Evolutionary conservation across 306 rosid genomes (phyloP).

Genomic region (Citrullus amarus): DNA sequence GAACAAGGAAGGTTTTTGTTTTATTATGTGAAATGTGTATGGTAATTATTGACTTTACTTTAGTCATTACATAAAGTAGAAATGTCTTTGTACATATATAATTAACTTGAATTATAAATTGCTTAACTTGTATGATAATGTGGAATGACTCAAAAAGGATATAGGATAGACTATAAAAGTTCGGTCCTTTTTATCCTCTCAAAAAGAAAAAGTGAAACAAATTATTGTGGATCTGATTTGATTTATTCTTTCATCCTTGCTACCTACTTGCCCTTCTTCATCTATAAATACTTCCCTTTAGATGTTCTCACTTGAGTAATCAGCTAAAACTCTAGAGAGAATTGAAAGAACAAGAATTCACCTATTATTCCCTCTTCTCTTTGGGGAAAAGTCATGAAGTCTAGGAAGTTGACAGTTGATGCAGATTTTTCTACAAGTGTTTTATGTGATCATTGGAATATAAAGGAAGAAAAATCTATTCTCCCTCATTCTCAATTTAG

Average conservation of each 20-base stretch:
- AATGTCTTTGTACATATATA: not conserved
- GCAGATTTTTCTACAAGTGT: not conserved
- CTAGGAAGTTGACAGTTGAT: not conserved
- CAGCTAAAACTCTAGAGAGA: not conserved
- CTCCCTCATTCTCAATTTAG: not conserved
- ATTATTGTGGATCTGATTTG: not conserved
- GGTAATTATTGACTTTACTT: not conserved
- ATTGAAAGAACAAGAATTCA: not conserved
- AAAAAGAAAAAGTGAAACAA: not conserved
- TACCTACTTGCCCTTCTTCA: not conserved
- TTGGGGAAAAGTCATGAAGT: not conserved
- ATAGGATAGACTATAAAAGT: conserved; percentile 6
- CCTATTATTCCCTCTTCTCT: not conserved
- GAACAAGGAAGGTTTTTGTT: conserved; percentile 6
- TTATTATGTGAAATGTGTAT: not conserved
- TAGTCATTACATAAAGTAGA: not conserved
- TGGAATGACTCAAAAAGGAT: conserved; percentile 8
- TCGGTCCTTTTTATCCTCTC: conserved; percentile 5
- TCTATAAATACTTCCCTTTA: not conserved
- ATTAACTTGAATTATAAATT: not conserved
- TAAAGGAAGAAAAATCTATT: not conserved
- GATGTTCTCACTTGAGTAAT: not conserved
- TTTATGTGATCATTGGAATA: not conserved
- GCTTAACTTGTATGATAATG: conserved; percentile 1
- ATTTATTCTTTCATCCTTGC: not conserved